Evolutionary conservation across 2,329 filamentous ascomycete genomes (phyloP).

Genomic region (Paraphaeosphaeria sporulosa): DNA sequence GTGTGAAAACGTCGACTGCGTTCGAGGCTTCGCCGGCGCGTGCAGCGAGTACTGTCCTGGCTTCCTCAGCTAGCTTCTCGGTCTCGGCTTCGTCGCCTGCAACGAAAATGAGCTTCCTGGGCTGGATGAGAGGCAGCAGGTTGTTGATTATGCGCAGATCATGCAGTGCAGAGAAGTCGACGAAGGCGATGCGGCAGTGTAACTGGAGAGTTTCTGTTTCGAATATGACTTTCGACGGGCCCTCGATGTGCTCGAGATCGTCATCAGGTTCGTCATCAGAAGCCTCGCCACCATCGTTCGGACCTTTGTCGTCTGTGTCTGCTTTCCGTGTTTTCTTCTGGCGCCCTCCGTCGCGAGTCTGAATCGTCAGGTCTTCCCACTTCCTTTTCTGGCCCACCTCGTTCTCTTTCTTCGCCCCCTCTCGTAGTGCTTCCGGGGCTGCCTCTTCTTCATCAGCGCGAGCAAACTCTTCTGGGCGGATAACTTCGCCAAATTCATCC

Average conservation of each 20-base stretch:
- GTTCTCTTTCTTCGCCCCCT: conserved; percentile 57
- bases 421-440: conserved; percentile 69
- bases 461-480: conserved; percentile 91
- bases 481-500: conserved; percentile 94
- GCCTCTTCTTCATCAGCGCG: conserved; percentile 89
- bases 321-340: conserved; percentile 62
- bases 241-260: conserved; percentile 63
- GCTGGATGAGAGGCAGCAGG: conserved; percentile 91
- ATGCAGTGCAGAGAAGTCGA: conserved; percentile 92
- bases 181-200: conserved; percentile 79
- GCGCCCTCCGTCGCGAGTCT: conserved; percentile 48
- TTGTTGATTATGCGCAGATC: conserved; percentile 94
- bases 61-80: conserved; percentile 77
- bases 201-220: conserved; percentile 69
- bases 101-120: conserved; percentile 92
- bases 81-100: conserved; percentile 80
- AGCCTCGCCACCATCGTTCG: conserved; percentile 46
- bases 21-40: conserved; percentile 54
- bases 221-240: conserved; percentile 79
- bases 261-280: conserved; percentile 59
- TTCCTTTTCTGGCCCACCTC: conserved; percentile 88
- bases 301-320: conserved; percentile 40
- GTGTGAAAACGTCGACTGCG: conserved; percentile 78
- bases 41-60: conserved; percentile 68
- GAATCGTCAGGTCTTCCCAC: conserved; percentile 76